These are phyloP conservation scores for Aspergillus flavus DNA, from an alignment of 2,329 filamentous ascomycete species.

Conservation along the genomic window DNA sequence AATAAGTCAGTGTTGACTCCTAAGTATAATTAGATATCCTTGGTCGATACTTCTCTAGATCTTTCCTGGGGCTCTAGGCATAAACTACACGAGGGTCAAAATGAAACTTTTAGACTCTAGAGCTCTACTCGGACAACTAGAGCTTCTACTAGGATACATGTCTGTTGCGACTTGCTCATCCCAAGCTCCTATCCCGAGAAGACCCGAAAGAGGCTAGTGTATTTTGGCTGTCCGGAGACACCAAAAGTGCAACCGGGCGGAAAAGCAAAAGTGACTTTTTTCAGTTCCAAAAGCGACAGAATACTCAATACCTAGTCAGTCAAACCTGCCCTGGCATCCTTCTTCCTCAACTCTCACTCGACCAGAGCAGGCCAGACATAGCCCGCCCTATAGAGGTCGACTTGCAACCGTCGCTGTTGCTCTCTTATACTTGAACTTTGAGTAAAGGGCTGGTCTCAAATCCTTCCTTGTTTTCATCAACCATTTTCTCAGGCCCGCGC, in stretches of 20 bases:
- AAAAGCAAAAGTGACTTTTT: constrained; percentile 39
- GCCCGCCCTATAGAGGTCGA: constrained; percentile 14
- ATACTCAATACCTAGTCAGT: constrained; percentile 9
- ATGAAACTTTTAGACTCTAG: background rate
- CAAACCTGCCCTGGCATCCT: constrained; percentile 14
- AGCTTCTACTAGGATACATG: background rate
- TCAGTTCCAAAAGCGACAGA: constrained; percentile 26
- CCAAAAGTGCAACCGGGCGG: constrained; percentile 31
- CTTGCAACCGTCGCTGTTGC: background rate
- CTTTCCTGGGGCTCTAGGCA: background rate
- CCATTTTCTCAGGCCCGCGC: constrained; percentile 28
- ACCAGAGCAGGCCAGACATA: constrained; percentile 29
- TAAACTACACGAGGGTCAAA: background rate
- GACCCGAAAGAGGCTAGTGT: constrained; percentile 18
- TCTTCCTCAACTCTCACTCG: constrained; percentile 20
- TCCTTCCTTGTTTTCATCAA: constrained; percentile 26
- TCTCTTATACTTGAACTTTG: constrained; percentile 14
- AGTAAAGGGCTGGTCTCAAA: constrained; percentile 34
- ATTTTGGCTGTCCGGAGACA: constrained; percentile 27
- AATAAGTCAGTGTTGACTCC: background rate
- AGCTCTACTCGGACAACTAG: background rate
- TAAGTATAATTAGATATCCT: background rate
- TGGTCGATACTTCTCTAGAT: background rate
- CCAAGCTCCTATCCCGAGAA: constrained; percentile 12
- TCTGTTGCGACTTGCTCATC: background rate